phyloP scores from a whole-genome alignment of 306 rosid species.

The Benincasa hispida region DNA sequence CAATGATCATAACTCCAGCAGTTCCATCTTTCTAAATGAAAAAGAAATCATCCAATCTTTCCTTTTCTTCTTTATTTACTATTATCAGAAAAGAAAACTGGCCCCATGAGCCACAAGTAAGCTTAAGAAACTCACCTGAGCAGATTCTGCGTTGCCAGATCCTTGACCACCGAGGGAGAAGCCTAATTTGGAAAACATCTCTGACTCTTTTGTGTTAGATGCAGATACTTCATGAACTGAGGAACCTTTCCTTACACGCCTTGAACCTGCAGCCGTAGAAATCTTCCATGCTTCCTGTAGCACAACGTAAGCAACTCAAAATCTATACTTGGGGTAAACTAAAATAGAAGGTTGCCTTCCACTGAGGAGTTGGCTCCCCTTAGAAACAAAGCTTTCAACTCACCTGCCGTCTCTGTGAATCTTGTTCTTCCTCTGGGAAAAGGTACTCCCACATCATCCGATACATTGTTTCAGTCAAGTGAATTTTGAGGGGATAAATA shows the following conservation, averaged over 20 bases:
- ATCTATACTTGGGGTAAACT: background rate
- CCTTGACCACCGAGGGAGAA: conserved; percentile 39
- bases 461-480: conserved; percentile 94
- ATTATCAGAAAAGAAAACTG: background rate
- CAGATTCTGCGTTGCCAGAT: conserved; percentile 32
- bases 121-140: conserved; percentile 48
- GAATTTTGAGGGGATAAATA: conserved; percentile 93
- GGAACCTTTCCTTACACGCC: conserved; percentile 73
- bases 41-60: background rate
- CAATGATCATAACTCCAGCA: background rate
- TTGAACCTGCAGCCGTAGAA: conserved; percentile 90
- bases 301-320: background rate
- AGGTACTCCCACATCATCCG: conserved; percentile 97
- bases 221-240: conserved; percentile 44
- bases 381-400: conserved; percentile 14
- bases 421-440: conserved; percentile 96
- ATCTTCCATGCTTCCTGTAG: conserved; percentile 95
- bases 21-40: background rate
- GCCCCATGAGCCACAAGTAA: conserved; percentile 13
- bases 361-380: background rate
- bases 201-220: conserved; percentile 62
- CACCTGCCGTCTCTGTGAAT: conserved; percentile 95
- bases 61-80: background rate
- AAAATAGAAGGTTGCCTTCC: background rate
- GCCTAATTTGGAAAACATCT: conserved; percentile 46